Conservation (phyloP, 2,329 filamentous ascomycete genomes). For the Penicillium sp. region DNA sequence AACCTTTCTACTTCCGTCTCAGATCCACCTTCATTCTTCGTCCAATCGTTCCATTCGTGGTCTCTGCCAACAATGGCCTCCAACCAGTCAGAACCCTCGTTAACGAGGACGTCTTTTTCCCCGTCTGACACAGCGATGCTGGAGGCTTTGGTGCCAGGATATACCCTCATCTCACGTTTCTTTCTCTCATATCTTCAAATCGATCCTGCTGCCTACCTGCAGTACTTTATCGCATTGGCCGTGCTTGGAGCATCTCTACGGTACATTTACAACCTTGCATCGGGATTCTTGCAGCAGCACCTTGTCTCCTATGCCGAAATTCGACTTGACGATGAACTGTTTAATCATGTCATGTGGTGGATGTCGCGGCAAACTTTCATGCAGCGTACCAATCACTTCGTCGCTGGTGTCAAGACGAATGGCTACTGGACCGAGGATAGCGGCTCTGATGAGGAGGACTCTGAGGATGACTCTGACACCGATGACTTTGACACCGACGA, state of each 20-base stretch:
- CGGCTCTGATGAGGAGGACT: slow-evolving; percentile 6
- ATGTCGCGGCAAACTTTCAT: slow-evolving; percentile 60
- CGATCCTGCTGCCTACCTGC: slow-evolving; percentile 61
- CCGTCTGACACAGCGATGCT: slow-evolving; percentile 38
- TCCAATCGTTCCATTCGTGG: not conserved
- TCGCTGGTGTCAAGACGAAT: slow-evolving; percentile 60
- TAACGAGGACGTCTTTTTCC: slow-evolving; percentile 9
- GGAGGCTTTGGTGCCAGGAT: slow-evolving; percentile 63
- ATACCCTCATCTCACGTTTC: slow-evolving; percentile 54
- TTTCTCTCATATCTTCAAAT: slow-evolving; percentile 56
- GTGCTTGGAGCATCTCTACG: slow-evolving; percentile 50
- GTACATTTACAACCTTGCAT: slow-evolving; percentile 50
- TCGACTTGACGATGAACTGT: slow-evolving; percentile 65
- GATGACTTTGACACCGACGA: slow-evolving; percentile 24
- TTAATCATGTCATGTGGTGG: slow-evolving; percentile 69
- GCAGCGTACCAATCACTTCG: slow-evolving; percentile 56
- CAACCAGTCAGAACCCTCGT: slow-evolving; percentile 14
- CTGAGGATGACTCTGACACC: slow-evolving; percentile 20
- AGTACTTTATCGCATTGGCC: slow-evolving; percentile 51
- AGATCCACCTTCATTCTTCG: not conserved
- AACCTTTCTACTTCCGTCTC: not conserved
- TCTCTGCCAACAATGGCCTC: slow-evolving; percentile 14
- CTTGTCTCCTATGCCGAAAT: slow-evolving; percentile 65
- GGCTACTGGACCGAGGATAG: slow-evolving; percentile 28
- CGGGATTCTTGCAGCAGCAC: slow-evolving; percentile 48